These are phyloP conservation scores for Fusarium domesticum DNA, from an alignment of 2,329 filamentous ascomycete genomes.

Conservation along the genomic window DNA sequence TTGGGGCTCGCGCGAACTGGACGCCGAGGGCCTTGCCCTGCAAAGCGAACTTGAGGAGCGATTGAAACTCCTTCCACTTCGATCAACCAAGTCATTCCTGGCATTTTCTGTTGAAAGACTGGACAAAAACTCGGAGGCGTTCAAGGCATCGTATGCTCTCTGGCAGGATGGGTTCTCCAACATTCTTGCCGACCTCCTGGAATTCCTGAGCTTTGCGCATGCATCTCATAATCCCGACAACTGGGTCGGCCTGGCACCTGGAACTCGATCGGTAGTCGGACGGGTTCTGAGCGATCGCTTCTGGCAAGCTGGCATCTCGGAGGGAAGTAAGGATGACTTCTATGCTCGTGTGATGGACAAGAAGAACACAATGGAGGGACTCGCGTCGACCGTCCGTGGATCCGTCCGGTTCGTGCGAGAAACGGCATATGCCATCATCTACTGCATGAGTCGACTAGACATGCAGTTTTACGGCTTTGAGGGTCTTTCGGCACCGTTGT, in stretches of 20 bases:
- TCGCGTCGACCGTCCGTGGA: slow-evolving; percentile 88
- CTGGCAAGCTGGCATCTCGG: slow-evolving; percentile 97
- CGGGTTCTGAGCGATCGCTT: slow-evolving; percentile 91
- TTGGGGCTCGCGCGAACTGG: slow-evolving; percentile 76
- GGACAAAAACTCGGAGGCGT: slow-evolving; percentile 68
- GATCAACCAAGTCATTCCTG: slow-evolving; percentile 88
- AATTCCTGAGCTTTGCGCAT: slow-evolving; percentile 85
- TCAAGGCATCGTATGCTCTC: slow-evolving; percentile 72
- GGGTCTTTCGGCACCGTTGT: slow-evolving; percentile 78
- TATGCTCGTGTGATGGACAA: slow-evolving; percentile 88
- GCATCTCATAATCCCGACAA: slow-evolving; percentile 84
- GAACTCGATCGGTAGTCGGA: slow-evolving; percentile 73
- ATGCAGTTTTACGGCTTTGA: slow-evolving; percentile 87
- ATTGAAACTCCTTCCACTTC: slow-evolving; percentile 72
- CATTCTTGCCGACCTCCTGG: slow-evolving; percentile 81
- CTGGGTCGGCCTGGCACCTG: slow-evolving; percentile 72
- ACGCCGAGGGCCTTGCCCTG: slow-evolving; percentile 73
- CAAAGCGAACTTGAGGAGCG: slow-evolving; percentile 77
- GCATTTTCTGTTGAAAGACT: slow-evolving; percentile 89
- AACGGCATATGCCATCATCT: slow-evolving; percentile 90
- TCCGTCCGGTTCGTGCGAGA: slow-evolving; percentile 87
- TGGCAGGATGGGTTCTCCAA: slow-evolving; percentile 81
- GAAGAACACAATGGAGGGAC: slow-evolving; percentile 84
- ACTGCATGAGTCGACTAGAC: slow-evolving; percentile 85
- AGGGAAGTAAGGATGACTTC: slow-evolving; percentile 93